These are phyloP conservation scores for Chalara sp. DNA, from an alignment of 2,329 filamentous ascomycete genomes.

Conservation along the genomic window DNA sequence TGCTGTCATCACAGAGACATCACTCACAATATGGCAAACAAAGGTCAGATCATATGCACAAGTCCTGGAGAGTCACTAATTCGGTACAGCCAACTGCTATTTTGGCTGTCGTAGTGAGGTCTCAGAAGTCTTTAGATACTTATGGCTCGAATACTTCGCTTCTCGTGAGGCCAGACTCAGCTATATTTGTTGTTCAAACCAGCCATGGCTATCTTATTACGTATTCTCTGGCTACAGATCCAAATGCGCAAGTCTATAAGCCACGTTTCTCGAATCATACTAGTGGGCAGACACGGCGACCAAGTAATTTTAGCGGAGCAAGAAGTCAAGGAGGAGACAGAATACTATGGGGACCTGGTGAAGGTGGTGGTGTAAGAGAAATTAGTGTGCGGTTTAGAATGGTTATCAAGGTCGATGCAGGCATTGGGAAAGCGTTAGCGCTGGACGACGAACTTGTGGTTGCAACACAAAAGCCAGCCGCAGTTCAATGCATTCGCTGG, in stretches of 20 bases:
- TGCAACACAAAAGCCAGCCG: constrained; percentile 82
- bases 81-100: constrained; percentile 71
- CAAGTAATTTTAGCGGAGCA: constrained; percentile 53
- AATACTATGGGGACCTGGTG: constrained; percentile 69
- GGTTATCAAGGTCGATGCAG: constrained; percentile 97
- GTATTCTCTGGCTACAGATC: constrained; percentile 83
- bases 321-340: constrained; percentile 42
- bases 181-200: constrained; percentile 87
- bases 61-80: neutral
- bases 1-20: constrained; percentile 76
- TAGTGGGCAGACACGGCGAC: constrained; percentile 55
- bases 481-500: constrained; percentile 97
- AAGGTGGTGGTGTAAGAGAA: constrained; percentile 76
- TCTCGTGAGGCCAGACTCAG: constrained; percentile 82
- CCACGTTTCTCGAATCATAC: constrained; percentile 67
- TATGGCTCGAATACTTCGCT: constrained; percentile 85
- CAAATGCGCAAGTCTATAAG: constrained; percentile 76
- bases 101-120: constrained; percentile 78
- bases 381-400: constrained; percentile 89
- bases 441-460: constrained; percentile 91
- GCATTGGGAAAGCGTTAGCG: constrained; percentile 80
- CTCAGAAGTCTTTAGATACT: constrained; percentile 66
- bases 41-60: constrained; percentile 51
- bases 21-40: constrained; percentile 93
- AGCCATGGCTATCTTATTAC: constrained; percentile 83